Percentiles rank a stretch among this genome's conserved stretches.
Conservation (phyloP, 805 yeast species). For the Candida maris region DNA sequence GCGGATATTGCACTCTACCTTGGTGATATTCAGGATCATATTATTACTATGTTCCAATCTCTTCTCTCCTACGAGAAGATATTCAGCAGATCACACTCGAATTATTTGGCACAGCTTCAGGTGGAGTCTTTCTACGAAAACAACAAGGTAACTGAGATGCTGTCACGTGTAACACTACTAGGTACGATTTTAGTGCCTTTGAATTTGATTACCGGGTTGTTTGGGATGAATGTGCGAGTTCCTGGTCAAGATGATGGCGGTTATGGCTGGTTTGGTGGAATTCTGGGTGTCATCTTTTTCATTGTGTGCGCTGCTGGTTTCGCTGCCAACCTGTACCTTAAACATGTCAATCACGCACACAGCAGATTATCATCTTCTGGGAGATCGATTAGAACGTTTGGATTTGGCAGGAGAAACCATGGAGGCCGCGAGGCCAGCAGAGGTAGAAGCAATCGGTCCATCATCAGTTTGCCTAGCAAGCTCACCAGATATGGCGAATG, state of each 20-base stretch:
- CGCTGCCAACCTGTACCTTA: slow-evolving; percentile 25
- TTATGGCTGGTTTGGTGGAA: slow-evolving; percentile 53
- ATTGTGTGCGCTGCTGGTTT: slow-evolving; percentile 21
- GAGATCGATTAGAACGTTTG: slow-evolving; percentile 27
- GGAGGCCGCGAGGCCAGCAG: slow-evolving; percentile 8
- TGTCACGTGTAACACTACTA: slow-evolving; percentile 82
- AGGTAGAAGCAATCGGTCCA: slow-evolving; percentile 24
- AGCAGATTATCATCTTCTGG: slow-evolving; percentile 6
- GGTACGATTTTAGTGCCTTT: slow-evolving; percentile 91
- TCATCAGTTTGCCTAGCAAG: slow-evolving; percentile 30
- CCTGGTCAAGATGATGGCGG: slow-evolving; percentile 57
- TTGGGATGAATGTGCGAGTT: slow-evolving; percentile 91
- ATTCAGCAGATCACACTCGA: slow-evolving; percentile 85
- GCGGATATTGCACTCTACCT: slow-evolving; percentile 88
- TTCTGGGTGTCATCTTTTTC: slow-evolving; percentile 29
- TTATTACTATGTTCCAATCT: slow-evolving; percentile 92
- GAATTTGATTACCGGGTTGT: slow-evolving; percentile 84
- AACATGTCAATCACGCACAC: slow-evolving; percentile 16
- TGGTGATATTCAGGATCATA: slow-evolving; percentile 97
- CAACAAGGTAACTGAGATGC: slow-evolving; percentile 78
- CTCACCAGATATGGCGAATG: slow-evolving; percentile 32
- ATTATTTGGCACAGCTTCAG: slow-evolving; percentile 89
- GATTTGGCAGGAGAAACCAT: slow-evolving; percentile 26
- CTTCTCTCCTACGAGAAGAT: slow-evolving; percentile 88
- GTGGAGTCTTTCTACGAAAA: slow-evolving; percentile 88